phyloP scores from a whole-genome alignment of 2,329 filamentous ascomycete genomes.

The Beauveria sp. region DNA sequence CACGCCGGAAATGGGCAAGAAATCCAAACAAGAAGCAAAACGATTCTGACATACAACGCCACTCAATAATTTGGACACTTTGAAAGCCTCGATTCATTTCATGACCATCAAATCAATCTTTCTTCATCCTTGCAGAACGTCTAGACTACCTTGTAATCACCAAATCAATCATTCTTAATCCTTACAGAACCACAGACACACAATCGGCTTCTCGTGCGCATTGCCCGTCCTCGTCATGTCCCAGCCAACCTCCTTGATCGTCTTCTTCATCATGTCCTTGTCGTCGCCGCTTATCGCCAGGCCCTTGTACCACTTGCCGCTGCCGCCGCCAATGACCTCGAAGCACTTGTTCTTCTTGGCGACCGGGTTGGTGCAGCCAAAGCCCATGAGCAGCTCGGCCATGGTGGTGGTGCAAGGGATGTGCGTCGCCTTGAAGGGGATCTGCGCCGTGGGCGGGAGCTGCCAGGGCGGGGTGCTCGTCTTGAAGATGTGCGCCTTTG shows the following conservation, averaged over 20 bases:
- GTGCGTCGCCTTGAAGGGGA: constrained; percentile 42
- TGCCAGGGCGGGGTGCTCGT: constrained; percentile 46
- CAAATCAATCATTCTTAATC: constrained; percentile 23
- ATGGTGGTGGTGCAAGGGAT: constrained; percentile 47
- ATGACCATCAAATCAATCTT: too few relatives aligned
- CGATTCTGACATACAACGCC: background rate
- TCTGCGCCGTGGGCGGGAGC: constrained; percentile 31
- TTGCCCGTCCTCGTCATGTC: constrained; percentile 41
- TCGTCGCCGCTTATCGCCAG: constrained; percentile 43
- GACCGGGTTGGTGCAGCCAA: constrained; percentile 46
- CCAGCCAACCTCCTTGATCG: constrained; percentile 53
- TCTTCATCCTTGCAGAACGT: too few relatives aligned
- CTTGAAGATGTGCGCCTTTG: constrained; percentile 52
- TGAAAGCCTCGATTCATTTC: background rate
- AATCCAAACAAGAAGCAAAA: constrained; percentile 1
- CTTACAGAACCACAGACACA: constrained; percentile 55
- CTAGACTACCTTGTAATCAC: background rate
- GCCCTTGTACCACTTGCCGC: constrained; percentile 53
- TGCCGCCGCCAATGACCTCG: constrained; percentile 47
- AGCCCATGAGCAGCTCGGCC: constrained; percentile 48
- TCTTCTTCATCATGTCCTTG: constrained; percentile 38
- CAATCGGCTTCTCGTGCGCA: constrained; percentile 41
- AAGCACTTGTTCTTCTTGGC: constrained; percentile 49
- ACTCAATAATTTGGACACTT: background rate
- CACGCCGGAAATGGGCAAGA: background rate